A percentile compares a stretch with the other conserved stretches of the same genome.
Evolutionary conservation across 345 rosid species (phyloP).

Genomic region (Populus ilicifolia): DNA sequence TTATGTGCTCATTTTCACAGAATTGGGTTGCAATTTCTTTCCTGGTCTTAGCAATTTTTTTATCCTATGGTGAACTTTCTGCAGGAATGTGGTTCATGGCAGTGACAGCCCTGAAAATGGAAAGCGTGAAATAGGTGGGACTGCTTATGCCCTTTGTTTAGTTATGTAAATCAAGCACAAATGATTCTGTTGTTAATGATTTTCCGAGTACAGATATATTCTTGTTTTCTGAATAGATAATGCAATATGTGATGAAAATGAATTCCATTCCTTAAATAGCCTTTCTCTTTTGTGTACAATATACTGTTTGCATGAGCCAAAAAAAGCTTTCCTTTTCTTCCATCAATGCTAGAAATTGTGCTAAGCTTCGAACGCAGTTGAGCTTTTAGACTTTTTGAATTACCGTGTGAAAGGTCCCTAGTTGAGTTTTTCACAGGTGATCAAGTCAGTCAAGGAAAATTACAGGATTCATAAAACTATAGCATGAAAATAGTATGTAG

Average conservation of each 20-base stretch:
- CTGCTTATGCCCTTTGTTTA: not conserved
- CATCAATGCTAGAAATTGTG: too few species aligned
- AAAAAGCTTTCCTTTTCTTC: not conserved
- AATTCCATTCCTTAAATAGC: not conserved
- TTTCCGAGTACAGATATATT: not conserved
- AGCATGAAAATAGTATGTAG: not conserved
- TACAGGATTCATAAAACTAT: not conserved
- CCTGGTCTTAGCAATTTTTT: not conserved
- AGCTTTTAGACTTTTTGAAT: too few species aligned
- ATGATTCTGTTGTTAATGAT: not conserved
- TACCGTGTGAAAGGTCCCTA: too few species aligned
- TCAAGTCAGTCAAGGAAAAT: not conserved
- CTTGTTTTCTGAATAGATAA: too few species aligned
- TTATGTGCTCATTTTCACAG: conserved; percentile 1
- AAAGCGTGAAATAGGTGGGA: conserved; percentile 77
- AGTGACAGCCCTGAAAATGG: conserved; percentile 98
- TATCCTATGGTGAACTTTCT: conserved; percentile 18
- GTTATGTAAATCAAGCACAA: not conserved
- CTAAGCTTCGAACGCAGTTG: too few species aligned
- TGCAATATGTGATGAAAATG: not conserved
- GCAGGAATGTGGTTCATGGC: conserved; percentile 93
- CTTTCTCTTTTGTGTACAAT: not conserved
- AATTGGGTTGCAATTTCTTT: not conserved
- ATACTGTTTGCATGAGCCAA: not conserved
- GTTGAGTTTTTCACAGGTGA: not conserved